A percentile compares a stretch with the other conserved stretches of the same genome.
Evolutionary conservation across 345 rosid genomes (phyloP).

Genomic region (Streptanthus diversifolius): DNA sequence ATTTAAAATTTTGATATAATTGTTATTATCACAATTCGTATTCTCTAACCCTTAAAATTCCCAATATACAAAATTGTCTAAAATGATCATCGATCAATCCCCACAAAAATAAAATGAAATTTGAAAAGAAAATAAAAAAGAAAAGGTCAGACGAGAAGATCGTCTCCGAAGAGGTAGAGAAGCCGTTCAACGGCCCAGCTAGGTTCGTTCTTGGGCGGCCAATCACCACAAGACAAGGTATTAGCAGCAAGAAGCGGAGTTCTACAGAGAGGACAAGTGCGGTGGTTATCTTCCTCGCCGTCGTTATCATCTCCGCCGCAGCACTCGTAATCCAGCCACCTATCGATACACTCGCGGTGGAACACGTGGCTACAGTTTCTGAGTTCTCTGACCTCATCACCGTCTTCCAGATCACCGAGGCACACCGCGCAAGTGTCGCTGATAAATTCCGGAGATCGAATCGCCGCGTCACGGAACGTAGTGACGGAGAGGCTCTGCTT

Average conservation of each 20-base stretch:
- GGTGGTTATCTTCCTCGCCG: conserved; percentile 44
- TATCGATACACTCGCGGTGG: conserved; percentile 79
- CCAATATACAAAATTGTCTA: conserved; percentile 17
- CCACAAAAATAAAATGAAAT: conserved; percentile 16
- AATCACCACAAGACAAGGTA: conserved; percentile 27
- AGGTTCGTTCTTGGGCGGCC: conserved; percentile 53
- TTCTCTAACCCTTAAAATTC: not conserved
- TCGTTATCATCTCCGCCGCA: conserved; percentile 43
- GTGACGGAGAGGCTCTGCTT: conserved; percentile 54
- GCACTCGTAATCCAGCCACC: conserved; percentile 78
- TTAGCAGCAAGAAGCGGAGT: conserved; percentile 57
- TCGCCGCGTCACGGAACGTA: conserved; percentile 53
- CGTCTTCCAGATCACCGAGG: conserved; percentile 44
- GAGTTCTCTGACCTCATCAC: conserved; percentile 71
- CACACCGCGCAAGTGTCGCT: conserved; percentile 84
- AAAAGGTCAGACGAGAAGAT: conserved; percentile 35
- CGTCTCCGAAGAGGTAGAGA: conserved; percentile 89
- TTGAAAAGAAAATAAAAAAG: not conserved
- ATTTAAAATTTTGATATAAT: not conserved
- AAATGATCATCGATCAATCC: not conserved
- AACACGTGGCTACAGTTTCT: conserved; percentile 91
- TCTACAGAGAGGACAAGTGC: conserved; percentile 83
- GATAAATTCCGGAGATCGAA: conserved; percentile 28
- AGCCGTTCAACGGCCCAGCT: conserved; percentile 93
- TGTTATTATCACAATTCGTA: not conserved